Conservation (phyloP, 2,329 filamentous ascomycete genomes). For the Botryotinia narcissicola region DNA sequence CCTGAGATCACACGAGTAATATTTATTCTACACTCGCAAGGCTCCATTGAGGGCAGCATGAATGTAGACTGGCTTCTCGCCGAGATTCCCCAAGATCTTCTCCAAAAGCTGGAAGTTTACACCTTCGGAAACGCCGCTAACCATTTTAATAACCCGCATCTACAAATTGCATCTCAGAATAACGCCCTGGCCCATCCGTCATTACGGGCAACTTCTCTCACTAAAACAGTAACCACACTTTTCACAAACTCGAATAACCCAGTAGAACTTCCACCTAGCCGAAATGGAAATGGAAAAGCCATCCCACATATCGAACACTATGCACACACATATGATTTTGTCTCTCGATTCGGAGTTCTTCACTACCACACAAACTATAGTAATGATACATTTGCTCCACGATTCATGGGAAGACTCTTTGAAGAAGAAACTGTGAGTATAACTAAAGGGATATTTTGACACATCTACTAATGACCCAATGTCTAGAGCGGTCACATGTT, state of each 20-base stretch:
- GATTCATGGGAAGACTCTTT: conserved; percentile 37
- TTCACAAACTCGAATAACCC: neutral
- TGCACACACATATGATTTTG: conserved; percentile 70
- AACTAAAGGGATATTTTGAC: neutral
- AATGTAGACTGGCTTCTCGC: conserved; percentile 75
- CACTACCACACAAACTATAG: conserved; percentile 50
- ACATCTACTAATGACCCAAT: neutral
- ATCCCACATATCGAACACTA: conserved; percentile 80
- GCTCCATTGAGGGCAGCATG: conserved; percentile 69
- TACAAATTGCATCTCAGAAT: conserved; percentile 48
- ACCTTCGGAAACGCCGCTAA: conserved; percentile 79
- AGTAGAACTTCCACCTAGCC: neutral
- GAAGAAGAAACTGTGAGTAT: conserved; percentile 21
- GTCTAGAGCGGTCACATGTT: conserved; percentile 35
- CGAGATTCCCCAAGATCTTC: conserved; percentile 63
- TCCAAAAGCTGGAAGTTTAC: conserved; percentile 70
- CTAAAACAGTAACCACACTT: conserved; percentile 16
- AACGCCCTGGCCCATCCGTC: conserved; percentile 41
- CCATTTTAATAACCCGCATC: conserved; percentile 76
- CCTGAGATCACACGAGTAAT: conserved; percentile 65
- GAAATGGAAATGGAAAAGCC: conserved; percentile 38
- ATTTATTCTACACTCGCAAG: conserved; percentile 74
- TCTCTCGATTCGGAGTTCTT: conserved; percentile 71
- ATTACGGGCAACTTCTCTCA: conserved; percentile 41
- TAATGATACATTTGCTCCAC: conserved; percentile 20